Evolutionary conservation across 2,329 filamentous ascomycete species (phyloP).

Genomic region (Fusarium sororula): DNA sequence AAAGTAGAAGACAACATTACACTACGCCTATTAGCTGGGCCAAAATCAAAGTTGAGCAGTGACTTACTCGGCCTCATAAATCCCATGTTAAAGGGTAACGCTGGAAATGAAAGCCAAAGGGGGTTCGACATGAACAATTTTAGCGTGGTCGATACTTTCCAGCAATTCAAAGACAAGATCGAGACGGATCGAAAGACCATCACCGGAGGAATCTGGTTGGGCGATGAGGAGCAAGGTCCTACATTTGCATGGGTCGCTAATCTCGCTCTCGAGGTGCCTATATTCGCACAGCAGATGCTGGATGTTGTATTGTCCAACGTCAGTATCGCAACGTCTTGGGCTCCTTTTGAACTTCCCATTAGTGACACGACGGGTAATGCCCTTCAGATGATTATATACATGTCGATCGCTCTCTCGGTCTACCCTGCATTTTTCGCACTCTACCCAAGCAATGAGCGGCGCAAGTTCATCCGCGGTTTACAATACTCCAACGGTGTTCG

Average conservation of each 20-base stretch:
- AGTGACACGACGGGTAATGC: slow-evolving; percentile 74
- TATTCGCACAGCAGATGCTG: slow-evolving; percentile 73
- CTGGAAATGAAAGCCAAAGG: slow-evolving; percentile 21
- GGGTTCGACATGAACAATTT: slow-evolving; percentile 31
- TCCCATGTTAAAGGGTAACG: slow-evolving; percentile 50
- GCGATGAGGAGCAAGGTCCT: slow-evolving; percentile 65
- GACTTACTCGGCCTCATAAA: slow-evolving; percentile 47
- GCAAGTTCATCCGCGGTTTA: slow-evolving; percentile 80
- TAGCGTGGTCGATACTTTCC: slow-evolving; percentile 66
- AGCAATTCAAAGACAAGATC: slow-evolving; percentile 75
- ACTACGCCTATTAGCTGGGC: slow-evolving; percentile 47
- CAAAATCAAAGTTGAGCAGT: slow-evolving; percentile 49
- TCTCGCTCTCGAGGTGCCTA: slow-evolving; percentile 62
- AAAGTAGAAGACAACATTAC: slow-evolving; percentile 42
- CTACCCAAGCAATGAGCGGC: slow-evolving; percentile 86
- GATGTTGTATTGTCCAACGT: slow-evolving; percentile 73
- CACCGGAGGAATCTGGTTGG: slow-evolving; percentile 81
- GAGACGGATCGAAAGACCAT: slow-evolving; percentile 70
- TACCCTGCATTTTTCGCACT: slow-evolving; percentile 89
- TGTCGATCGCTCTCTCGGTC: slow-evolving; percentile 78
- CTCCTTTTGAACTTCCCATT: slow-evolving; percentile 80
- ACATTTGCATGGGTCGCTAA: slow-evolving; percentile 78
- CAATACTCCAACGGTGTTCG: slow-evolving; percentile 93
- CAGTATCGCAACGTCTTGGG: slow-evolving; percentile 76
- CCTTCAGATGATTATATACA: slow-evolving; percentile 83